A percentile compares a stretch with the other conserved stretches of the same genome.
Conservation (phyloP, 2,329 filamentous ascomycete species). For the Cucurbitaria berberidis region DNA sequence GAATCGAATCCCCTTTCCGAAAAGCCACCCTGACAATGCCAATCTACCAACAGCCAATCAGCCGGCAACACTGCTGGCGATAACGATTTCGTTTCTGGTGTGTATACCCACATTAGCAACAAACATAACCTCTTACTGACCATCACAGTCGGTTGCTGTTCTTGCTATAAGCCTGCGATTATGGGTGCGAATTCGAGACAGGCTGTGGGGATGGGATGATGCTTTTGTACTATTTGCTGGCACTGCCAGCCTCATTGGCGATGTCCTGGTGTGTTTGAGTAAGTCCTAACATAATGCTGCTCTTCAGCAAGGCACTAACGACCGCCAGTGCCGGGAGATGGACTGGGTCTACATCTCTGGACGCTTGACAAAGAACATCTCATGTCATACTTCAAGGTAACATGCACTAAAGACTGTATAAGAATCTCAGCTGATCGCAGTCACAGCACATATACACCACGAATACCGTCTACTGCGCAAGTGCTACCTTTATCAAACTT, state of each 20-base stretch:
- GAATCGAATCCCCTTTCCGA: slow-evolving; percentile 8
- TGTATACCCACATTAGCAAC: slow-evolving; percentile 6
- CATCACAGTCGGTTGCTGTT: slow-evolving; percentile 29
- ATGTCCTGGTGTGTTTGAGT: slow-evolving; percentile 41
- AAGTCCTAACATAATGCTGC: slow-evolving; percentile 8
- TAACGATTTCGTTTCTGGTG: slow-evolving; percentile 39
- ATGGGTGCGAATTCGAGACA: slow-evolving; percentile 37
- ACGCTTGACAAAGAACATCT: slow-evolving; percentile 23
- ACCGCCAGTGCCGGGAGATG: slow-evolving; percentile 37
- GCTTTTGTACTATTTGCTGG: slow-evolving; percentile 39
- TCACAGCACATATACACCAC: slow-evolving; percentile 40
- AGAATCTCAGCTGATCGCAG: neutral
- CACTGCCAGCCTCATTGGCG: slow-evolving; percentile 31
- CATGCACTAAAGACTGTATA: too few relatives aligned
- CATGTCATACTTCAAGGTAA: slow-evolving; percentile 41
- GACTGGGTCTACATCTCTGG: slow-evolving; percentile 43
- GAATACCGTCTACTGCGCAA: slow-evolving; percentile 39
- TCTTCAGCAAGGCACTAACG: slow-evolving; percentile 3
- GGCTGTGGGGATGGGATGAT: slow-evolving; percentile 47
- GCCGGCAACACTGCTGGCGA: slow-evolving; percentile 36
- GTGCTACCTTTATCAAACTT: slow-evolving; percentile 46
- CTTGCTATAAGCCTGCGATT: slow-evolving; percentile 39
- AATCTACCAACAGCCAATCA: slow-evolving; percentile 38
- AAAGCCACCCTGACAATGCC: slow-evolving; percentile 33
- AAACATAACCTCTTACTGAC: slow-evolving; percentile 5